Percentiles rank a stretch among this genome's conserved stretches.
phyloP scores from a whole-genome alignment of 1,284 basidiomycete species.

The Heterobasidion occidentale region DNA sequence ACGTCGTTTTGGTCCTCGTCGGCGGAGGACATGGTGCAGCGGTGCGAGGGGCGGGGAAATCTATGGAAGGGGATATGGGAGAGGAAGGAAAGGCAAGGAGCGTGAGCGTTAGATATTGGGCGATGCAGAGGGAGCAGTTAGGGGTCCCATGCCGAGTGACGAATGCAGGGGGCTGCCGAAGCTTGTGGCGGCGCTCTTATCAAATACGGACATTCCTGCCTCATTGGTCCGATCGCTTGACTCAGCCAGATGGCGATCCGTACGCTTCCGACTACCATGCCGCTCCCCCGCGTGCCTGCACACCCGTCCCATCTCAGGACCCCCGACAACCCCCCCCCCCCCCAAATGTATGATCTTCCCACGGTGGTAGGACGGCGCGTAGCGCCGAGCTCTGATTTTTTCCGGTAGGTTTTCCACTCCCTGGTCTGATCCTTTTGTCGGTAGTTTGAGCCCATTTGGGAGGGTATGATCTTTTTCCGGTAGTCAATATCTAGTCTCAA shows the following conservation, averaged over 20 bases:
- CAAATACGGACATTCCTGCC: background rate
- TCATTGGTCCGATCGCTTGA: background rate
- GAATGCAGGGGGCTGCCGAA: background rate
- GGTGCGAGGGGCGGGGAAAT: background rate
- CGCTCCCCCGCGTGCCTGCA: no score
- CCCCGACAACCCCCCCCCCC: no score
- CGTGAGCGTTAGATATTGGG: background rate
- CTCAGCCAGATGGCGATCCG: background rate
- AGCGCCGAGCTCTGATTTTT: no score
- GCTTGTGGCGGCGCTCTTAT: background rate
- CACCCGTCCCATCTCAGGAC: no score
- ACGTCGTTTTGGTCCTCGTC: constrained; percentile 36
- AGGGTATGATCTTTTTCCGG: no score
- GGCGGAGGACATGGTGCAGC: constrained; percentile 32
- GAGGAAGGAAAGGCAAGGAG: background rate
- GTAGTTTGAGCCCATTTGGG: no score
- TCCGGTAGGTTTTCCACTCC: no score
- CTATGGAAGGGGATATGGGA: background rate
- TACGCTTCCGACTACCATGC: background rate
- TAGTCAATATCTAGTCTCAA: no score
- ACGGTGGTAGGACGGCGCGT: no score
- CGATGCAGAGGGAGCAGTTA: background rate
- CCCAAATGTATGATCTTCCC: no score
- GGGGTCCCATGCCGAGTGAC: background rate
- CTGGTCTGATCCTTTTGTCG: no score